Percentiles rank a stretch among this genome's conserved stretches.
These are phyloP conservation scores for Phytophthora cryptogea DNA, from an alignment of 352 stramenopile species.

Conservation along the genomic window DNA sequence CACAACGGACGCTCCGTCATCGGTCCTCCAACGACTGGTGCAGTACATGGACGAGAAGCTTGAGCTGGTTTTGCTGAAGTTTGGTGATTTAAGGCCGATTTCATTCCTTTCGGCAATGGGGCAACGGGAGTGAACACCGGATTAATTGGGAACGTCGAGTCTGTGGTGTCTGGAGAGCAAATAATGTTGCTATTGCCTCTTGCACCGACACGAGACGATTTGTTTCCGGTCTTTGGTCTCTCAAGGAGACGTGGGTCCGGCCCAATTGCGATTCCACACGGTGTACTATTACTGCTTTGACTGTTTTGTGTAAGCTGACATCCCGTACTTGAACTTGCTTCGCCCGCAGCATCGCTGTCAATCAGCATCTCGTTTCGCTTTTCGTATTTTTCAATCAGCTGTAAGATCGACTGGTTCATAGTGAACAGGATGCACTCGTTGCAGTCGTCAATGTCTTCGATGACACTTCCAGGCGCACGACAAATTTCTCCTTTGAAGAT, in stretches of 20 bases:
- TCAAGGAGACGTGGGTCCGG: conserved; percentile 35
- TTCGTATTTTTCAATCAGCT: conserved; percentile 86
- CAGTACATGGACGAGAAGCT: conserved; percentile 55
- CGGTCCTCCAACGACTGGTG: conserved; percentile 54
- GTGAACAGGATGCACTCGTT: conserved; percentile 89
- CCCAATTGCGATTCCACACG: background rate
- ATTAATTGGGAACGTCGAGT: conserved; percentile 14
- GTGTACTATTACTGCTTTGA: background rate
- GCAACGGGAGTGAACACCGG: conserved; percentile 36
- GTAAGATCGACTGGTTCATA: conserved; percentile 69
- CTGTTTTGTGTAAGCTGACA: background rate
- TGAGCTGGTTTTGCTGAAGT: conserved; percentile 15
- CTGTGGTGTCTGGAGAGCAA: conserved; percentile 12
- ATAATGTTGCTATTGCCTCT: conserved; percentile 32
- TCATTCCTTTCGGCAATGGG: conserved; percentile 45
- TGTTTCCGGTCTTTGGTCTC: conserved; percentile 62
- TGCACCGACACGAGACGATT: conserved; percentile 30
- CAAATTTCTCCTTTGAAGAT: conserved; percentile 88
- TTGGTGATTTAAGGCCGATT: conserved; percentile 43
- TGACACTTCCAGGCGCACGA: conserved; percentile 63
- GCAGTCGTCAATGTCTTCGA: conserved; percentile 62
- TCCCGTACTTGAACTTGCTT: background rate
- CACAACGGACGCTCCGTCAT: conserved; percentile 46
- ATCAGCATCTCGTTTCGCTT: conserved; percentile 34
- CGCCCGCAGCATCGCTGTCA: background rate